Conservation (phyloP, 1,284 basidiomycete genomes). For the Cystobasidium pallidum region DNA sequence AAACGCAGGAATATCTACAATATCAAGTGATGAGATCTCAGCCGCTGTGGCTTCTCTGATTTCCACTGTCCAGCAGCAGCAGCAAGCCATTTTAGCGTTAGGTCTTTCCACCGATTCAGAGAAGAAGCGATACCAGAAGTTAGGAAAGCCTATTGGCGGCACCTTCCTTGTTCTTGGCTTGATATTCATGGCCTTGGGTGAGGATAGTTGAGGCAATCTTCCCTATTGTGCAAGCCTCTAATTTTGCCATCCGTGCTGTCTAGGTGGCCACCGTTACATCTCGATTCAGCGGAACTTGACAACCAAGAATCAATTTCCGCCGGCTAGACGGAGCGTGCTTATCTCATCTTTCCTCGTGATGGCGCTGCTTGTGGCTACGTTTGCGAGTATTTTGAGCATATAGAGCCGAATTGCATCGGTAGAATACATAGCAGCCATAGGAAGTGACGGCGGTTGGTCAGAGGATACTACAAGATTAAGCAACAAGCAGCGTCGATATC, state of each 20-base stretch:
- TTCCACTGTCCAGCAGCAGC: conserved; percentile 30
- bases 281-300: conserved; percentile 34
- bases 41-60: conserved; percentile 15
- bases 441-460: too few species aligned
- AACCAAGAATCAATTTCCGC: conserved; percentile 39
- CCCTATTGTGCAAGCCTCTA: background rate
- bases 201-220: background rate
- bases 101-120: conserved; percentile 7
- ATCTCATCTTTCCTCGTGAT: conserved; percentile 25
- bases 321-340: conserved; percentile 34
- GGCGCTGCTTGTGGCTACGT: conserved; percentile 32
- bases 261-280: conserved; percentile 38
- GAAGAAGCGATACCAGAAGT: conserved; percentile 23
- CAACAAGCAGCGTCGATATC: background rate
- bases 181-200: conserved; percentile 39
- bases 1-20: background rate
- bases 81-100: conserved; percentile 8
- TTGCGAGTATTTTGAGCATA: conserved; percentile 24
- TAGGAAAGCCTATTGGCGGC: conserved; percentile 46
- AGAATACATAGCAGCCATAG: too few species aligned
- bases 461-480: too few species aligned
- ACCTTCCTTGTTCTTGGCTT: conserved; percentile 42
- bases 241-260: background rate
- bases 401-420: too few species aligned
- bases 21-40: conserved; percentile 19